These are phyloP conservation scores for Colletotrichum theobromicola DNA, from an alignment of 2,329 filamentous ascomycete species.

Conservation along the genomic window DNA sequence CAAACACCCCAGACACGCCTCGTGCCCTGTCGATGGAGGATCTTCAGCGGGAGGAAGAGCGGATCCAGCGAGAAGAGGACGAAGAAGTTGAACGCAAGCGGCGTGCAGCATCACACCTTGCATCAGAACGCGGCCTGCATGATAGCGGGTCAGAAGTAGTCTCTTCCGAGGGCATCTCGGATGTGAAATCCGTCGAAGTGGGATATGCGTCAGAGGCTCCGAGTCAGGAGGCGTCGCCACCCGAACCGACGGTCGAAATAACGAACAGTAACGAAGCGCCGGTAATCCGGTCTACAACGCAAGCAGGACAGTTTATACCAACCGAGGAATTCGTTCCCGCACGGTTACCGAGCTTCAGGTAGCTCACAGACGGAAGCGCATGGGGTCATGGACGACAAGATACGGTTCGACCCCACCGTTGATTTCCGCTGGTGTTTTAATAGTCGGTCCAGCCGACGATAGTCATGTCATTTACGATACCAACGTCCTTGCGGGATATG, in stretches of 20 bases:
- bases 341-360: constrained; percentile 61
- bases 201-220: constrained; percentile 22
- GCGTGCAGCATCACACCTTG: constrained; percentile 56
- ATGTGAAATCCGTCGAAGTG: constrained; percentile 28
- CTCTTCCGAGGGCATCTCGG: constrained; percentile 34
- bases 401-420: not conserved
- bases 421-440: constrained; percentile 9
- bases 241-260: not conserved
- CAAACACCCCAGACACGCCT: constrained; percentile 38
- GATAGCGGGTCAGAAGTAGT: constrained; percentile 36
- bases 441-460: constrained; percentile 6
- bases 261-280: constrained; percentile 8
- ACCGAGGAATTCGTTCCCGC: constrained; percentile 59
- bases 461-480: constrained; percentile 22
- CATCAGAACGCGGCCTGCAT: constrained; percentile 53
- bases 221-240: not conserved
- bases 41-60: constrained; percentile 58
- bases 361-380: constrained; percentile 4
- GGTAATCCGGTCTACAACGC: not conserved
- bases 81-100: constrained; percentile 58
- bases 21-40: constrained; percentile 54
- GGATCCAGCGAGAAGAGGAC: constrained; percentile 56
- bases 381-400: not conserved
- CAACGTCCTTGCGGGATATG: constrained; percentile 6
- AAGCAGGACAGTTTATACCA: constrained; percentile 1